Evolutionary conservation across 805 yeast species (phyloP).

Genomic region (Ogataea populi-albae): DNA sequence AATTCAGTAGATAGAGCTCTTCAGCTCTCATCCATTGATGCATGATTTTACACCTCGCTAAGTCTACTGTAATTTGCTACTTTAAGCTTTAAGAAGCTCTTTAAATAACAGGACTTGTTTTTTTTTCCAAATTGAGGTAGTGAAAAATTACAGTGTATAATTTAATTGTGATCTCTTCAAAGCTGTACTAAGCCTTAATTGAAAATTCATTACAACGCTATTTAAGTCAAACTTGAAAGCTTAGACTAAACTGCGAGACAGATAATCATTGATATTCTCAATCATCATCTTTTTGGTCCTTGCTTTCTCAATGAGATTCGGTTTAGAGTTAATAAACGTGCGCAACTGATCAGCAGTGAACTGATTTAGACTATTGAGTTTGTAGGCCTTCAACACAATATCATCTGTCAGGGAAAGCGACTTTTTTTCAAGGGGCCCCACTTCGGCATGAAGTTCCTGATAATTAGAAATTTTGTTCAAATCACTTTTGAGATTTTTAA

Average conservation of each 20-base stretch:
- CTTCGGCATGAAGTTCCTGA: slow-evolving; percentile 14
- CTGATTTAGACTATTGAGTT: slow-evolving; percentile 28
- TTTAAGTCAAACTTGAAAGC: too few relatives aligned
- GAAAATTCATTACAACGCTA: too few relatives aligned
- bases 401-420: slow-evolving; percentile 33
- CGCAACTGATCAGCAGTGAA: slow-evolving; percentile 44
- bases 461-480: slow-evolving; percentile 25
- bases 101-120: too few relatives aligned
- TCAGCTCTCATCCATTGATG: slow-evolving; percentile 24
- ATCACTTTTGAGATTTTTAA: slow-evolving; percentile 19
- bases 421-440: slow-evolving; percentile 12
- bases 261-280: slow-evolving; percentile 35
- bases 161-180: too few relatives aligned
- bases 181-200: too few relatives aligned
- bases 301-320: slow-evolving; percentile 35
- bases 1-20: slow-evolving; percentile 22
- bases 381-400: slow-evolving; percentile 43
- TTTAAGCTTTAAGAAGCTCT: too few relatives aligned
- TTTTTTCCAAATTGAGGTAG: too few relatives aligned
- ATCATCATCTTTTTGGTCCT: slow-evolving; percentile 43
- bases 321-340: slow-evolving; percentile 37
- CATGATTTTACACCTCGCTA: slow-evolving; percentile 6
- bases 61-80: too few relatives aligned
- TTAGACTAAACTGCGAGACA: too few relatives aligned
- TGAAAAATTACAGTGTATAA: too few relatives aligned